phyloP scores from a whole-genome alignment of 495 filamentous ascomycete genomes.

The Thermochaetoides thermophila region DNA sequence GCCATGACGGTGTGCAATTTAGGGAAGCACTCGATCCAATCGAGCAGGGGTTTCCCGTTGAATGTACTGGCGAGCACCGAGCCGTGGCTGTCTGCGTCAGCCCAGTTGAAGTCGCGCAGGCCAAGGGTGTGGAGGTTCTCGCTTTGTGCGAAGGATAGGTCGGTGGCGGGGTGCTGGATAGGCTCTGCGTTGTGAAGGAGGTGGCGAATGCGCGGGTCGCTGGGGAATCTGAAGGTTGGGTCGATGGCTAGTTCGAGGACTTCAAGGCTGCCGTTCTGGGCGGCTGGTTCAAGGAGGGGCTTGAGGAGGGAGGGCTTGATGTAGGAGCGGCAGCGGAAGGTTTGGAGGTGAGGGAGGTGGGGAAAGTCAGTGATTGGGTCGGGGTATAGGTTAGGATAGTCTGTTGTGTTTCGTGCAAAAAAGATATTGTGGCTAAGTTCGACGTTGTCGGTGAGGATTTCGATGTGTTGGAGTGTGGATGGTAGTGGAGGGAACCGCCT shows the following conservation, averaged over 20 bases:
- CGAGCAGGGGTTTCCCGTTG: constrained; percentile 13
- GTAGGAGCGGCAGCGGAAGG: constrained; percentile 9
- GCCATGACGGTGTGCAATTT: constrained; percentile 11
- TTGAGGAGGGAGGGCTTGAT: constrained; percentile 1
- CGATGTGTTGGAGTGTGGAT: constrained; percentile 3
- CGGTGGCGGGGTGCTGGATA: constrained; percentile 1
- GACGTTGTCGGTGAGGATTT: neutral
- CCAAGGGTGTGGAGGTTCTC: constrained; percentile 11
- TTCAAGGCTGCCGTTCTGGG: constrained; percentile 5
- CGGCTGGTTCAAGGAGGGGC: constrained; percentile 3
- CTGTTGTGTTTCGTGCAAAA: neutral
- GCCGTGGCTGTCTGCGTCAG: neutral
- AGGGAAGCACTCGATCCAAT: constrained; percentile 13
- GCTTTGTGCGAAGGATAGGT: constrained; percentile 5
- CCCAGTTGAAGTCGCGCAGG: constrained; percentile 15
- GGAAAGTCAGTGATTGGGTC: neutral
- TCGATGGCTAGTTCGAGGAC: constrained; percentile 9
- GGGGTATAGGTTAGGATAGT: neutral
- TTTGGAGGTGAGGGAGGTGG: constrained; percentile 8
- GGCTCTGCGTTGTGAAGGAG: neutral
- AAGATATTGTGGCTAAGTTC: constrained; percentile 1
- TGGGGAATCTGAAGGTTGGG: neutral
- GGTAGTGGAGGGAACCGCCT: constrained; percentile 2
- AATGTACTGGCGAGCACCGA: constrained; percentile 3
- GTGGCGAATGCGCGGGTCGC: neutral